Percentiles rank a stretch among this genome's conserved stretches.
phyloP scores from a whole-genome alignment of 306 rosid genomes.

The Vigna nakashimae region DNA sequence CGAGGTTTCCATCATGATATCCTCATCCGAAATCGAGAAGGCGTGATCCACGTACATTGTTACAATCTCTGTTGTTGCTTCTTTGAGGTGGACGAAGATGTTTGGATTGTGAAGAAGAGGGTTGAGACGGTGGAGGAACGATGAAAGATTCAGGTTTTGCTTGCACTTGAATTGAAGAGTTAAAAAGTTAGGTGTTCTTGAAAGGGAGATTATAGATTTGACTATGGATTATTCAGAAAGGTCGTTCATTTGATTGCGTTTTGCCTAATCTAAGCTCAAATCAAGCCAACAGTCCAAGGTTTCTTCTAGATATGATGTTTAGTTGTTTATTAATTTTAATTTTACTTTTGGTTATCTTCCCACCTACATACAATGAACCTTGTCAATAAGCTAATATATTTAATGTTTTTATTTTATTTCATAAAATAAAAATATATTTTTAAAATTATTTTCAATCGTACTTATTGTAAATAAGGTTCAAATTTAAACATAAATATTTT shows the following conservation, averaged over 20 bases:
- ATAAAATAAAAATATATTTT: too few species aligned
- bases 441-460: too few species aligned
- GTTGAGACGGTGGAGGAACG: conserved; percentile 19
- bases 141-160: conserved; percentile 31
- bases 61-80: not conserved
- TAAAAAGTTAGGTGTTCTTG: not conserved
- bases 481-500: too few species aligned
- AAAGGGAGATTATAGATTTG: not conserved
- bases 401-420: too few species aligned
- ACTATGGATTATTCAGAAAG: not conserved
- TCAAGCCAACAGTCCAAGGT: not conserved
- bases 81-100: not conserved
- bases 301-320: not conserved
- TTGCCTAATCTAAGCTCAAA: not conserved
- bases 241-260: not conserved
- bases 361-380: not conserved
- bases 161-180: conserved; percentile 30
- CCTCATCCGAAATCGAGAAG: conserved; percentile 94
- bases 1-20: conserved; percentile 83
- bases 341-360: not conserved
- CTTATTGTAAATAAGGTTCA: too few species aligned
- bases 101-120: not conserved
- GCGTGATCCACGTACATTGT: conserved; percentile 94
- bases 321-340: not conserved
- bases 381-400: too few species aligned